Base-by-base conservation (phyloP, 768 basidiomycete genomes). In the Amylocystis lapponica region DNA sequence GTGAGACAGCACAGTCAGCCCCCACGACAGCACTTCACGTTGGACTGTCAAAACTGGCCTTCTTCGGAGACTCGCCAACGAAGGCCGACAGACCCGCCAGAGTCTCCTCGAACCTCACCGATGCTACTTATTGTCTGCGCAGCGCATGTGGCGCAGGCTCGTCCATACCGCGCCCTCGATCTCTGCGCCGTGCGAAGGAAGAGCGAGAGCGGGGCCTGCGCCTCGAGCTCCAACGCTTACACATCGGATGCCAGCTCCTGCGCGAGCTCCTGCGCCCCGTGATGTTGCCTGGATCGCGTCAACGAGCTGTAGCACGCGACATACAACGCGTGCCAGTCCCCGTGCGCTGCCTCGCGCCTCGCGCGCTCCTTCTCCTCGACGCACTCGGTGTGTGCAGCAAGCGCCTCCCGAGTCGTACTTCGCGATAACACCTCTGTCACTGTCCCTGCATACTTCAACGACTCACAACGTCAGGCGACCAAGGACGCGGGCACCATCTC, bases 61-160 rank as follows among this genome's bases (percentile, higher is more conserved):
- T 62, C 32, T 60, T 55, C 1, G 69, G 65, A 3, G 71, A 64
- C 22, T 60, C 60, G 32, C 71, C 72, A 51, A 71, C 74, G 53
- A 79, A 79, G 8, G 71, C 68, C 4, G 79, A 79, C 17, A 79
- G 51, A 6, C 66, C 67, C n/a, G 67, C 64, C 32, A 79, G 65
- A 13, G 71, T 69, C 19, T 63, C 60, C 47, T 74, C 78, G 39
- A 78, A 67, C 2, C 65, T 61, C 10, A 27, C 16, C n/a, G n/a
- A n/a, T 9, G 78, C 76, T 76, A 78, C 81, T 55, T 66, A 79
- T 16, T 68, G 60, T 13, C 68, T 63, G 6, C 75, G 69, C 19
- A 73, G 43, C 4, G 67, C 63, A 39, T 69, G 56, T 22, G 55
- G 48, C n/a, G n/a, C n/a, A 14, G 39, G 41, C 14, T 43, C 38